Percentiles rank a stretch among this genome's conserved stretches.
Evolutionary conservation across 2,329 filamentous ascomycete species (phyloP).

Genomic region (Calycina herbarum): DNA sequence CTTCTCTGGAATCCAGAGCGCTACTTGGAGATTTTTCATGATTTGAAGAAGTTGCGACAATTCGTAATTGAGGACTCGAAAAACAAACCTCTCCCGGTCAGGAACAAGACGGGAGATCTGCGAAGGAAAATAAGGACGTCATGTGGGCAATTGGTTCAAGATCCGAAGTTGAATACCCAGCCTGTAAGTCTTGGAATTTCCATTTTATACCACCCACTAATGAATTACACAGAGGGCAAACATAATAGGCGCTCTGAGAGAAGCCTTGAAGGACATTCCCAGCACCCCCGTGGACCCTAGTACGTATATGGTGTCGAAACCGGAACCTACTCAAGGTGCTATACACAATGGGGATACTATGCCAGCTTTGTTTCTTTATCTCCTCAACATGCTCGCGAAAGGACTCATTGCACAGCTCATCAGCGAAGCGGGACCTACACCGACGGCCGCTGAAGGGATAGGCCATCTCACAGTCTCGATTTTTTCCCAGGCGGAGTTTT

Average conservation of each 20-base stretch:
- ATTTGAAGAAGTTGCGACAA: slow-evolving; percentile 61
- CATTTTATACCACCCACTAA: slow-evolving; percentile 4
- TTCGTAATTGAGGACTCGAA: slow-evolving; percentile 49
- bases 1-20: slow-evolving; percentile 41
- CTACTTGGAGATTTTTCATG: slow-evolving; percentile 62
- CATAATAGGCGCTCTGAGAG: slow-evolving; percentile 54
- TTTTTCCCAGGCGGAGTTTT: slow-evolving; percentile 68
- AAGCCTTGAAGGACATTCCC: slow-evolving; percentile 52
- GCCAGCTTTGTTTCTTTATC: slow-evolving; percentile 69
- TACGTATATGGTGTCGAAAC: slow-evolving; percentile 50
- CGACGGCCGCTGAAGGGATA: slow-evolving; percentile 71
- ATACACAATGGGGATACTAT: slow-evolving; percentile 53
- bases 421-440: slow-evolving; percentile 63
- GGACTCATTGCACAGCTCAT: slow-evolving; percentile 68
- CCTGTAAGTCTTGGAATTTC: slow-evolving; percentile 46
- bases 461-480: slow-evolving; percentile 75
- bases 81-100: slow-evolving; percentile 54
- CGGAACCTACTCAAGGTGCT: slow-evolving; percentile 50
- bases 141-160: slow-evolving; percentile 67
- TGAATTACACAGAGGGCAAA: slow-evolving; percentile 33
- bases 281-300: slow-evolving; percentile 55
- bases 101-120: slow-evolving; percentile 68
- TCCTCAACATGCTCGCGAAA: slow-evolving; percentile 76
- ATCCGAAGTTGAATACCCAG: slow-evolving; percentile 60
- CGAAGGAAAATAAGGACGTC: slow-evolving; percentile 69